phyloP scores from a whole-genome alignment of 2,329 filamentous ascomycete species.

The Aspergillus brunneoviolaceus region DNA sequence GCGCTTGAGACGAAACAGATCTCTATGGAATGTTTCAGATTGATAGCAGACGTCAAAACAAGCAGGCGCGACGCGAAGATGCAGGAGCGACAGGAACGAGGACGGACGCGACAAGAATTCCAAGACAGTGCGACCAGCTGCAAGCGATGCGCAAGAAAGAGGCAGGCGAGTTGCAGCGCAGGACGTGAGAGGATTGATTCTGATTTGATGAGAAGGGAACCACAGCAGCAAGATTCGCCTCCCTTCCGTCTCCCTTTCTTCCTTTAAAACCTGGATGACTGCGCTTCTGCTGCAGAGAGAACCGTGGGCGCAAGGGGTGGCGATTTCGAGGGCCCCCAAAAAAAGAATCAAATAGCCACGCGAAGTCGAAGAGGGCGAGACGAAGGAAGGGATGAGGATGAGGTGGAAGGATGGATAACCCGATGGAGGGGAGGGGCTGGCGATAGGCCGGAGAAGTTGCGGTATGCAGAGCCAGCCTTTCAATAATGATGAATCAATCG shows the following conservation, averaged over 20 bases:
- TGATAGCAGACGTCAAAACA: conserved; percentile 25
- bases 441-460: conserved; percentile 24
- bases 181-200: conserved; percentile 6
- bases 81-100: conserved; percentile 21
- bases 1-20: conserved; percentile 17
- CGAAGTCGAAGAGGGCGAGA: conserved; percentile 17
- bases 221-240: conserved; percentile 20
- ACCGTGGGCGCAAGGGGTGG: conserved; percentile 24
- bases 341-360: conserved; percentile 23
- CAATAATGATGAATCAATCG: conserved; percentile 19
- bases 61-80: conserved; percentile 25
- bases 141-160: conserved; percentile 17
- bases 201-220: conserved; percentile 18
- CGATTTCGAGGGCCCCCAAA: conserved; percentile 14
- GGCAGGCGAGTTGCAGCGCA: conserved; percentile 12
- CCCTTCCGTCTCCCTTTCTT: conserved; percentile 28
- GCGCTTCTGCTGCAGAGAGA: conserved; percentile 12
- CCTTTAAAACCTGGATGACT: conserved; percentile 21
- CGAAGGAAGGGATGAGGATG: conserved; percentile 21
- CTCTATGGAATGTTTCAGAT: conserved; percentile 33
- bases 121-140: conserved; percentile 14
- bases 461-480: conserved; percentile 25
- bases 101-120: conserved; percentile 20
- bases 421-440: conserved; percentile 14
- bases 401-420: conserved; percentile 13